Conservation (phyloP, 352 stramenopile genomes). For the Pythium pyrilobum region DNA sequence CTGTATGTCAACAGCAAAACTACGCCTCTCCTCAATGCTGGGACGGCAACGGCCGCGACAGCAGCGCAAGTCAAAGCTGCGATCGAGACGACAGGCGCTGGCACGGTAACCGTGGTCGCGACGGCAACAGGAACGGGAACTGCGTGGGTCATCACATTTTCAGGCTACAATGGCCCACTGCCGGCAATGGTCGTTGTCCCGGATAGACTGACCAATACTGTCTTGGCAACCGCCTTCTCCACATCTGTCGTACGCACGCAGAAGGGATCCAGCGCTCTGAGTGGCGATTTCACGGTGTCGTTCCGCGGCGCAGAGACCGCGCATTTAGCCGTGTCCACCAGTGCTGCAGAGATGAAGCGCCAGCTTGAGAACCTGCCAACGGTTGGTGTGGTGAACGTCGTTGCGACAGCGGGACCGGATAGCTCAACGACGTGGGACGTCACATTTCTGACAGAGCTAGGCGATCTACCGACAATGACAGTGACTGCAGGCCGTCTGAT, state of each 20-base stretch:
- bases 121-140: slow-evolving; percentile 33
- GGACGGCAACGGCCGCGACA: slow-evolving; percentile 20
- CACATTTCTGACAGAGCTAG: slow-evolving; percentile 92
- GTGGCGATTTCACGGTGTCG: slow-evolving; percentile 77
- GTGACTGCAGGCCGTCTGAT: slow-evolving; percentile 86
- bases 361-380: slow-evolving; percentile 87
- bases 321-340: slow-evolving; percentile 48
- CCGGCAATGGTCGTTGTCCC: slow-evolving; percentile 48
- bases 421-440: slow-evolving; percentile 86
- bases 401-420: slow-evolving; percentile 34
- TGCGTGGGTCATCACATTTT: slow-evolving; percentile 73
- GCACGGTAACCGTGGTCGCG: slow-evolving; percentile 43
- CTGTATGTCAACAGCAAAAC: slow-evolving; percentile 66
- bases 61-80: slow-evolving; percentile 41
- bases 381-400: slow-evolving; percentile 75
- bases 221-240: slow-evolving; percentile 36
- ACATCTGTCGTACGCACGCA: slow-evolving; percentile 40
- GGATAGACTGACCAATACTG: slow-evolving; percentile 50
- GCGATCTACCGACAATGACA: slow-evolving; percentile 90
- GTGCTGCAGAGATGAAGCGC: slow-evolving; percentile 66
- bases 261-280: slow-evolving; percentile 41
- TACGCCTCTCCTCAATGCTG: slow-evolving; percentile 40
- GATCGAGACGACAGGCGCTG: slow-evolving; percentile 48
- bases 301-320: slow-evolving; percentile 77
- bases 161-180: slow-evolving; percentile 38